Evolutionary conservation across 176 grass and related monocot genomes (phyloP).

Genomic region (Aegilops umbellulata): DNA sequence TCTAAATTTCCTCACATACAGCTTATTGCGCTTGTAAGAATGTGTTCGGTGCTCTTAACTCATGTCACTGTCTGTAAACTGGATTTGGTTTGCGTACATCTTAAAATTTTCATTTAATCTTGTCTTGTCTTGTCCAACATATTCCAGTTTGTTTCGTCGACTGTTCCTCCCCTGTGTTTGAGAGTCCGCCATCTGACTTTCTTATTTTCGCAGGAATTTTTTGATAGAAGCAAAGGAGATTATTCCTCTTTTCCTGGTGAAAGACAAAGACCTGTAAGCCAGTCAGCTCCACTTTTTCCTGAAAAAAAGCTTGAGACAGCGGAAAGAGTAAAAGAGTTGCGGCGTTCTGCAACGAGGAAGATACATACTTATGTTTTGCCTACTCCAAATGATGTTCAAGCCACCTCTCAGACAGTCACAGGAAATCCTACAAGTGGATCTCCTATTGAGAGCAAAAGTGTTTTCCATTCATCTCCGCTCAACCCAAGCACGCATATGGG

Average conservation of each 20-base stretch:
- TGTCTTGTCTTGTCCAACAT: constrained; percentile 2
- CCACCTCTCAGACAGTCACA: constrained; percentile 37
- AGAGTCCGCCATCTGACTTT: not conserved
- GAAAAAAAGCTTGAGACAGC: constrained; percentile 68
- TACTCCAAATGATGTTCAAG: constrained; percentile 61
- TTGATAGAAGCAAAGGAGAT: constrained; percentile 61
- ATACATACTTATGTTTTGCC: constrained; percentile 85
- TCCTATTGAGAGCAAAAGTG: constrained; percentile 46
- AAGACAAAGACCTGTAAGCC: constrained; percentile 51
- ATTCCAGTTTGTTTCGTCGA: not conserved
- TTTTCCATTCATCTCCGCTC: constrained; percentile 70
- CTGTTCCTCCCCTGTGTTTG: not conserved
- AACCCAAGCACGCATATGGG: constrained; percentile 57
- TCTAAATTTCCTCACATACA: not conserved
- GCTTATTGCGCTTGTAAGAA: not conserved
- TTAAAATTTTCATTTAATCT: not conserved
- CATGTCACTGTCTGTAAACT: not conserved
- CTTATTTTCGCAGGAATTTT: constrained; percentile 56
- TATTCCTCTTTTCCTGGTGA: constrained; percentile 40
- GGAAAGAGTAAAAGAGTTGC: constrained; percentile 63
- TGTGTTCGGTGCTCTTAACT: not conserved
- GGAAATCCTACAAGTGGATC: constrained; percentile 42
- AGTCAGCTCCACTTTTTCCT: constrained; percentile 75
- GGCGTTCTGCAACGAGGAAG: constrained; percentile 72
- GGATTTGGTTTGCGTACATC: not conserved